Evolutionary conservation across 345 rosid species (phyloP), one percentile per base, ranked within the genome.

Genomic region (Camelina sativa): DNA sequence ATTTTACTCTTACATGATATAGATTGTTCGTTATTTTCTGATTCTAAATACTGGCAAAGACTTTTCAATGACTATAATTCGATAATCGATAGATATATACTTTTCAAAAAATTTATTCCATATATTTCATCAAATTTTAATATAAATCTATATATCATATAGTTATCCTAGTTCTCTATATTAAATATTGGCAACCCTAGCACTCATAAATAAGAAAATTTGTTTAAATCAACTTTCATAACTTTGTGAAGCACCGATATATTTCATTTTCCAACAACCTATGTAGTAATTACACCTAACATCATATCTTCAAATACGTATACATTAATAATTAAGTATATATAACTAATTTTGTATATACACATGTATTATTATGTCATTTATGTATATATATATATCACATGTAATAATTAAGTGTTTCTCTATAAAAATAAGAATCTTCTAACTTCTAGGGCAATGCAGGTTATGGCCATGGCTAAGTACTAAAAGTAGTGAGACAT

Each of bases 371-470:
- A 23, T 23, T 23, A 23, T 23, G 25, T n/a, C n/a, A 11, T 13
- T 13, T n/a, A 32, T 57, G 13, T 34, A 8, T 4, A 20, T 32
- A 38, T 15, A 40, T 25, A 32, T 61, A 44, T 51, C 25, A 23
- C 25, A 23, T 23, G 25, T 23, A n/a, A 22, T 22, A 22, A 22
- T 22, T 22, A 41, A 60, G 48, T 67, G 37, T 67, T 22, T 67
- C 67, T 50, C 20, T 38, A 41, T 12, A 34, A 9, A 34, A 41
- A 75, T 59, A 67, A 60, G 37, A 60, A 68, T 68, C 69, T 76
- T 76, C 70, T 53, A 69, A 62, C 58, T 62, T 76, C 12, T 43
- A 61, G 74, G 74, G 69, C 69, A 53, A 50, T 52, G 54, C 38
- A 58, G 8, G 40, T 9, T 47, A 51, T 40, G 52, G 79, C 4